Percentiles rank a stretch among this genome's conserved stretches.
These are phyloP conservation scores for Phytophthora aleatoria DNA, from an alignment of 352 stramenopile genomes.

Conservation along the genomic window DNA sequence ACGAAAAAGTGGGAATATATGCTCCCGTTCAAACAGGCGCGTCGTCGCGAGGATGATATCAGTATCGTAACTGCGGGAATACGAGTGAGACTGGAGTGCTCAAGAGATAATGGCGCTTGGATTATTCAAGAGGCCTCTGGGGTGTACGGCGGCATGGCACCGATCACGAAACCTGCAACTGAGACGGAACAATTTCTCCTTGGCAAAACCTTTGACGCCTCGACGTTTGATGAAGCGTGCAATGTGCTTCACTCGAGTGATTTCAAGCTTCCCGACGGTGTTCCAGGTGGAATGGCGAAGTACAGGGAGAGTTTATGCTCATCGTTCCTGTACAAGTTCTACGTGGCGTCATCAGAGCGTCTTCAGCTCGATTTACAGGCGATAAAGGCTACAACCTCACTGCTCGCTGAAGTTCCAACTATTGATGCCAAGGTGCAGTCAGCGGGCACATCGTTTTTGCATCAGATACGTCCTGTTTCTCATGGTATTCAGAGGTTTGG, in stretches of 20 bases:
- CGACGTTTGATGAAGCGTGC: constrained; percentile 86
- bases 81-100: constrained; percentile 77
- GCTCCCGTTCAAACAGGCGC: constrained; percentile 95
- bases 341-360: constrained; percentile 66
- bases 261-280: constrained; percentile 89
- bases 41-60: constrained; percentile 97
- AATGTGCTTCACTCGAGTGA: constrained; percentile 85
- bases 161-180: constrained; percentile 61
- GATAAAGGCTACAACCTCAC: constrained; percentile 6
- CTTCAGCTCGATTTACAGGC: constrained; percentile 54
- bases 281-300: constrained; percentile 94
- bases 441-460: constrained; percentile 61
- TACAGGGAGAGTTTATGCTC: constrained; percentile 94
- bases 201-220: constrained; percentile 77
- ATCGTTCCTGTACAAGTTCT: constrained; percentile 97
- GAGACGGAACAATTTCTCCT: constrained; percentile 73
- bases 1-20: constrained; percentile 91
- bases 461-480: constrained; percentile 56
- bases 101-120: constrained; percentile 72
- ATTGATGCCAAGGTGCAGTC: constrained; percentile 53
- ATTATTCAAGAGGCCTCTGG: constrained; percentile 63
- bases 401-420: constrained; percentile 30
- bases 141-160: constrained; percentile 76
- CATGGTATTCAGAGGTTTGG: constrained; percentile 64
- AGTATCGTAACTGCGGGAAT: constrained; percentile 96